Conservation (phyloP, 208 protist genomes). For the Acanthamoeba lenticulata region DNA sequence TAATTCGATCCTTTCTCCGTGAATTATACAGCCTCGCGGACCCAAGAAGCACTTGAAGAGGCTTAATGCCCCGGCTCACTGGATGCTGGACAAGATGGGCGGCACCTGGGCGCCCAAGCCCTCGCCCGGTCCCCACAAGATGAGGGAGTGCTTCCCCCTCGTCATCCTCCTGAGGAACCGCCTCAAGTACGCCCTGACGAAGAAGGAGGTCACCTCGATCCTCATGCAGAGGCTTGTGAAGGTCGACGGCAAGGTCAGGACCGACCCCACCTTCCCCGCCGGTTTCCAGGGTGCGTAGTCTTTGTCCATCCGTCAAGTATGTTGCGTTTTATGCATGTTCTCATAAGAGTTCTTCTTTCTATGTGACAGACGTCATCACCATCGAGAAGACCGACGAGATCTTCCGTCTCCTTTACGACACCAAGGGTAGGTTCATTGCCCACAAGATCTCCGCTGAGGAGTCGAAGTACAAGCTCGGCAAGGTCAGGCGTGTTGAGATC, state of each 20-base stretch:
- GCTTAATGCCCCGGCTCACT: constrained; percentile 98
- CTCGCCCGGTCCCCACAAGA: constrained; percentile 98
- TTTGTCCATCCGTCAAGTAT: not conserved
- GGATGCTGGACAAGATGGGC: constrained; percentile 99
- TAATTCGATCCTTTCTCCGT: not conserved
- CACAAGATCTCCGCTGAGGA: constrained; percentile 96
- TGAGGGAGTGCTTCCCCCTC: constrained; percentile 94
- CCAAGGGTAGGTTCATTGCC: constrained; percentile 98
- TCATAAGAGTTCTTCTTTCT: not conserved
- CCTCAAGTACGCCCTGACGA: constrained; percentile 98
- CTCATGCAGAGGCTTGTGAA: constrained; percentile 95
- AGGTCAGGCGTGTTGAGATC: constrained; percentile 93
- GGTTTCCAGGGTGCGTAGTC: constrained; percentile 95
- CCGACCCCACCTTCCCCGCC: constrained; percentile 97
- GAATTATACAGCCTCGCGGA: constrained; percentile 86
- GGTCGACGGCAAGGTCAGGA: constrained; percentile 97
- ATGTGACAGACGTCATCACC: constrained; percentile 92
- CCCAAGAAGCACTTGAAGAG: constrained; percentile 99
- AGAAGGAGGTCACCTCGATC: constrained; percentile 96
- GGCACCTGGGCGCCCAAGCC: constrained; percentile 98
- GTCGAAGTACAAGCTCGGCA: constrained; percentile 96
- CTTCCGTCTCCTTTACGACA: constrained; percentile 99
- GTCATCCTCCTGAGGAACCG: constrained; percentile 94
- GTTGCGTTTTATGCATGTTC: not conserved
- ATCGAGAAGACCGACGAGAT: constrained; percentile 98